Conservation (phyloP, 805 yeast species). For the Starmera dryadoides region DNA sequence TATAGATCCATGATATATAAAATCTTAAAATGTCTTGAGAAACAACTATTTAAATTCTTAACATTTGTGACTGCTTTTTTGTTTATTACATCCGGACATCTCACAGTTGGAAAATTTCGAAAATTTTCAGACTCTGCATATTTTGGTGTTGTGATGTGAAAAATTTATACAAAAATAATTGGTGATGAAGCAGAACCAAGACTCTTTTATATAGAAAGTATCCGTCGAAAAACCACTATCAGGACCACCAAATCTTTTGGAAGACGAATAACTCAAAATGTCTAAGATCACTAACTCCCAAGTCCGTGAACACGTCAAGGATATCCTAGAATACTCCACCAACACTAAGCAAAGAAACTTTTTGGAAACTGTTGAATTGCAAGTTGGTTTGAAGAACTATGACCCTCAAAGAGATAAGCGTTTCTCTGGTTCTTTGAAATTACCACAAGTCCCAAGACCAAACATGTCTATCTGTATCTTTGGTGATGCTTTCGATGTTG, state of each 20-base stretch:
- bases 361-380: slow-evolving; percentile 99
- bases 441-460: slow-evolving; percentile 99
- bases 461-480: slow-evolving; percentile 99
- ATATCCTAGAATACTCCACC: slow-evolving; percentile 81
- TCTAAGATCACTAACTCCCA: slow-evolving; percentile 87
- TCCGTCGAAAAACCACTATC: slow-evolving; percentile 39
- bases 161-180: background rate
- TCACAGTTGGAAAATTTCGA: too few species aligned
- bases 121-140: too few species aligned
- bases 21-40: too few species aligned
- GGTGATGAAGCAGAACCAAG: background rate
- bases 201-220: slow-evolving; percentile 2
- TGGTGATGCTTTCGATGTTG: slow-evolving; percentile 99
- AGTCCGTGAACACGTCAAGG: slow-evolving; percentile 95
- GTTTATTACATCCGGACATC: background rate
- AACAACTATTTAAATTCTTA: too few species aligned
- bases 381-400: slow-evolving; percentile 99
- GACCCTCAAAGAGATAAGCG: slow-evolving; percentile 99
- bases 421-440: slow-evolving; percentile 99
- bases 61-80: background rate
- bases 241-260: slow-evolving; percentile 62
- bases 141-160: slow-evolving; percentile 3
- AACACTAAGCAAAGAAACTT: slow-evolving; percentile 99
- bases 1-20: background rate
- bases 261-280: slow-evolving; percentile 64